phyloP scores from a whole-genome alignment of 2,329 filamentous ascomycete genomes.

The Raffaelea ambrosiae region DNA sequence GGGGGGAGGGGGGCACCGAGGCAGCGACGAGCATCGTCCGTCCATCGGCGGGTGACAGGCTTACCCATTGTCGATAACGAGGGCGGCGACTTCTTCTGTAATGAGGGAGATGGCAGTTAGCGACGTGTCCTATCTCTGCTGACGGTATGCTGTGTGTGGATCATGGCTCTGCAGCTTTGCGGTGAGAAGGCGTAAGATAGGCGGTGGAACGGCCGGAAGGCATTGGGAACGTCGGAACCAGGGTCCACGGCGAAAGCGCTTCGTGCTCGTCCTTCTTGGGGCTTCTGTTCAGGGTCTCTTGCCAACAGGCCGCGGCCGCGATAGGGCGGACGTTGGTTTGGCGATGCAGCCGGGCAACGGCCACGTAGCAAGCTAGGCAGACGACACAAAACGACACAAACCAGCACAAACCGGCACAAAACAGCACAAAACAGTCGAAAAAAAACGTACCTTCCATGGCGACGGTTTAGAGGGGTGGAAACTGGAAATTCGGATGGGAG shows the following conservation, averaged over 20 bases:
- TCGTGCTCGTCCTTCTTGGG: no score
- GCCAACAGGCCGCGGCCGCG: no score
- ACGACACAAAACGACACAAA: not conserved
- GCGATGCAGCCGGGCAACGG: no score
- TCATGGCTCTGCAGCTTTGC: no score
- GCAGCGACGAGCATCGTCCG: not conserved
- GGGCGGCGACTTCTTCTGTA: conserved; percentile 98
- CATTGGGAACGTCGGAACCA: not conserved
- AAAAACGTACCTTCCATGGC: conserved; percentile 42
- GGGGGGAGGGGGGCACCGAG: no score
- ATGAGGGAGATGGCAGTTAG: conserved; percentile 17
- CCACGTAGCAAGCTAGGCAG: conserved; percentile 2
- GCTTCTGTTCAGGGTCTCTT: no score
- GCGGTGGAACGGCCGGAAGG: not conserved
- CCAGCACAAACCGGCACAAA: no score
- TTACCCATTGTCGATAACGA: conserved; percentile 99
- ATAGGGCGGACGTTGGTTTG: no score
- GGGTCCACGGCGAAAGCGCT: no score
- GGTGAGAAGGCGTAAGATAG: no score
- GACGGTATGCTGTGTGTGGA: not conserved
- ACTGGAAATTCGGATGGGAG: conserved; percentile 12
- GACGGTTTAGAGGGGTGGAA: conserved; percentile 35
- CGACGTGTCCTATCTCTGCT: conserved; percentile 5
- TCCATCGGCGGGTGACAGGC: conserved; percentile 28
- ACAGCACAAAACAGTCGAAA: no score